Evolutionary conservation across 2,329 filamentous ascomycete genomes (phyloP).

Genomic region (Fragosphaeria purpurea): DNA sequence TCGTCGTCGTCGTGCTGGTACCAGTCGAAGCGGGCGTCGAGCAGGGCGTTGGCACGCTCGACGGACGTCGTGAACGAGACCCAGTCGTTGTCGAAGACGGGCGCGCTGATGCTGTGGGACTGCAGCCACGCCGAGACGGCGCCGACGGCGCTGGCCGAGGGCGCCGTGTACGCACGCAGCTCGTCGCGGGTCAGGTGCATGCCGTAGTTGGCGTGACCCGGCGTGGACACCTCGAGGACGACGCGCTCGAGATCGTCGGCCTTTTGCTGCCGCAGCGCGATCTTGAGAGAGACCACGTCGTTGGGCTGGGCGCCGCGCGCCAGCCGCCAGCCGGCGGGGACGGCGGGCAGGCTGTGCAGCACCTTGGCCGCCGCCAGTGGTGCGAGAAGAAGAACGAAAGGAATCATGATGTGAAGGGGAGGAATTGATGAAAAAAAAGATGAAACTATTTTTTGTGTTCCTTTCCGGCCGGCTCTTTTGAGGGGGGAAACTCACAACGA

Average conservation of each 20-base stretch:
- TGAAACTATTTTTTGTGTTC: too few relatives aligned
- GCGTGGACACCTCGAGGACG: slow-evolving; percentile 52
- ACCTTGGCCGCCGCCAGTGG: slow-evolving; percentile 21
- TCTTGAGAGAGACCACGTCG: slow-evolving; percentile 34
- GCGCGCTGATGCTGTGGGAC: slow-evolving; percentile 34
- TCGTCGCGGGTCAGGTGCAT: slow-evolving; percentile 52
- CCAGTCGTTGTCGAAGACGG: slow-evolving; percentile 48
- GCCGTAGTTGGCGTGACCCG: slow-evolving; percentile 48
- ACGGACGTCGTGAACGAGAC: slow-evolving; percentile 47
- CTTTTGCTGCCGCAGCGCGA: slow-evolving; percentile 39
- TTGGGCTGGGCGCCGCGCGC: slow-evolving; percentile 24
- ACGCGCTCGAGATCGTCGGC: slow-evolving; percentile 43
- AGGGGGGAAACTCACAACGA: too few relatives aligned
- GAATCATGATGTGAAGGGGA: slow-evolving; percentile 11
- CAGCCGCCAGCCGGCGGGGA: slow-evolving; percentile 29
- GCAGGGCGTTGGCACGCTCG: slow-evolving; percentile 41
- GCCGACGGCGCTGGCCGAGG: slow-evolving; percentile 34
- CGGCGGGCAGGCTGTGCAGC: slow-evolving; percentile 25
- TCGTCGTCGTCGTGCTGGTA: slow-evolving; percentile 34
- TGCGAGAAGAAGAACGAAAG: slow-evolving; percentile 17
- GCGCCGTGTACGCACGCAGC: slow-evolving; percentile 42
- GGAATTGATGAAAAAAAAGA: too few relatives aligned
- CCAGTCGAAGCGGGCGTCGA: slow-evolving; percentile 47
- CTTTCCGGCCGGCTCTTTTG: too few relatives aligned
- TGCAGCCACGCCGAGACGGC: slow-evolving; percentile 47